Conservation (phyloP, 495 filamentous ascomycete species). For the Hyaloscypha finlandica region DNA sequence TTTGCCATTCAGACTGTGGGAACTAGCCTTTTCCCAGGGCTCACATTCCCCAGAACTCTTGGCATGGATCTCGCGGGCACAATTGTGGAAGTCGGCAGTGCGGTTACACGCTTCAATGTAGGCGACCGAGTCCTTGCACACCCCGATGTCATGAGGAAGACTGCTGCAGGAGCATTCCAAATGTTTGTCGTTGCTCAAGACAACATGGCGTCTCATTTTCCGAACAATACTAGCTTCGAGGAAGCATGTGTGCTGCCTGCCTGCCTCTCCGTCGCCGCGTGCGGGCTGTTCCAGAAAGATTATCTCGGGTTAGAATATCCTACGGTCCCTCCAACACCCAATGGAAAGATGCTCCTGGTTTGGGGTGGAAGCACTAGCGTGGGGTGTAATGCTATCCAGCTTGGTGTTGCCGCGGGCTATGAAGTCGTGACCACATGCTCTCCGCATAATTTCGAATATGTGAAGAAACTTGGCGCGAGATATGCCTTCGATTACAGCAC, state of each 20-base stretch:
- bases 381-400: conserved; percentile 40
- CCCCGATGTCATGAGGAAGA: conserved; percentile 9
- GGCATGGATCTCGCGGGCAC: conserved; percentile 57
- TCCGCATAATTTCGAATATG: conserved; percentile 36
- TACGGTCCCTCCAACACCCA: neutral
- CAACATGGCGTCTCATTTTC: conserved; percentile 32
- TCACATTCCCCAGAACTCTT: conserved; percentile 49
- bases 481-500: conserved; percentile 22
- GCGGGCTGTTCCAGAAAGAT: conserved; percentile 38
- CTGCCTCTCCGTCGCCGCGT: conserved; percentile 43
- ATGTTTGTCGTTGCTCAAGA: conserved; percentile 3
- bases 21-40: conserved; percentile 16
- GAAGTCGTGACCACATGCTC: conserved; percentile 43
- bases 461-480: conserved; percentile 40
- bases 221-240: conserved; percentile 38
- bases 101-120: conserved; percentile 43
- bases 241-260: conserved; percentile 46
- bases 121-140: conserved; percentile 43
- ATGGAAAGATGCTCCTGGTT: conserved; percentile 16
- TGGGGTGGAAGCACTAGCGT: conserved; percentile 30
- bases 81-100: conserved; percentile 48
- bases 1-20: neutral
- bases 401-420: conserved; percentile 37
- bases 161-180: conserved; percentile 14
- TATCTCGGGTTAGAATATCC: conserved; percentile 17